Conservation (phyloP, 768 basidiomycete species). For the Termitomyces titanicus region DNA sequence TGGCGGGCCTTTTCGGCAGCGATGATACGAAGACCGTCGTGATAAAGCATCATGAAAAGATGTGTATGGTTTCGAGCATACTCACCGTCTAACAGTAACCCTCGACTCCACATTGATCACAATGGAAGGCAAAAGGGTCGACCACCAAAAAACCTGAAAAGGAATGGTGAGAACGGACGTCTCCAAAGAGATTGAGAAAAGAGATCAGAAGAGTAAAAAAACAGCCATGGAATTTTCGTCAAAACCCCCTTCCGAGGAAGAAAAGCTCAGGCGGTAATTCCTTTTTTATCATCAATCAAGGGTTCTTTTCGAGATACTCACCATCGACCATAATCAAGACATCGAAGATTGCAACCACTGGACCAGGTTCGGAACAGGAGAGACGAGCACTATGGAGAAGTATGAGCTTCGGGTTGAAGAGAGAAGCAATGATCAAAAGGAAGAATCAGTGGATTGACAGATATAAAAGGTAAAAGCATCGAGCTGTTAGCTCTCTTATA, state of each 20-base stretch:
- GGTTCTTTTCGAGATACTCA: constrained; percentile 26
- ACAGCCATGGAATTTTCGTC: constrained; percentile 86
- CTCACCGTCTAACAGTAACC: constrained; percentile 27
- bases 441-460: constrained; percentile 54
- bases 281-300: constrained; percentile 57
- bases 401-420: background rate
- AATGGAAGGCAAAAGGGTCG: background rate
- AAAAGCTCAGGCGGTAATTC: constrained; percentile 83
- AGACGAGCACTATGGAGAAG: background rate
- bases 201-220: constrained; percentile 58
- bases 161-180: constrained; percentile 6
- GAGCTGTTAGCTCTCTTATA: constrained; percentile 75
- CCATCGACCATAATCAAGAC: constrained; percentile 17
- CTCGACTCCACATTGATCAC: background rate
- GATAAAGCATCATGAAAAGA: constrained; percentile 65
- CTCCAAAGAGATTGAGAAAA: background rate
- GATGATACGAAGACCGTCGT: constrained; percentile 90
- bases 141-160: background rate
- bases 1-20: constrained; percentile 91
- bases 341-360: background rate
- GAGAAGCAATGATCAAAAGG: background rate
- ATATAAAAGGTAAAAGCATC: constrained; percentile 60
- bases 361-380: too few species aligned
- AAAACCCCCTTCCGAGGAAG: constrained; percentile 33
- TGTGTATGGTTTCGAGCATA: constrained; percentile 9